phyloP scores from a whole-genome alignment of 1,284 basidiomycete species.

The Ustilago trichophora region DNA sequence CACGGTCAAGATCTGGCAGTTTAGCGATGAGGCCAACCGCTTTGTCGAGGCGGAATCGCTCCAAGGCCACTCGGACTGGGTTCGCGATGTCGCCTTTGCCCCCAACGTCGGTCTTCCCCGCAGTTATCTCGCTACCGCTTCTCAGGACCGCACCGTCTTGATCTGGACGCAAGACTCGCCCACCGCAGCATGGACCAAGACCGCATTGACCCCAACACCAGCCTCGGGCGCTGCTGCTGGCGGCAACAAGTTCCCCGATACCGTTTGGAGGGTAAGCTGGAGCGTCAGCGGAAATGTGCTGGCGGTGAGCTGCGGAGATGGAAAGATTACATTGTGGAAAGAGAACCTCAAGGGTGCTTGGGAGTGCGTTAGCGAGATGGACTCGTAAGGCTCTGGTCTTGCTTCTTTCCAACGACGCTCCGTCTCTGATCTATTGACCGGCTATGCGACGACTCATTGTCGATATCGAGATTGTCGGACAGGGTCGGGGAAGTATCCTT shows the following conservation, averaged over 20 bases:
- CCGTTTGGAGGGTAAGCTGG: conserved; percentile 96
- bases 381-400: conserved; percentile 10
- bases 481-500: neutral
- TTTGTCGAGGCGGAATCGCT: conserved; percentile 60
- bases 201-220: conserved; percentile 77
- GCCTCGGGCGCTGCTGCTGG: conserved; percentile 11
- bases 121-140: conserved; percentile 93
- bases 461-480: too few species aligned
- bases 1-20: conserved; percentile 93
- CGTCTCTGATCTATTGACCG: too few species aligned
- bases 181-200: conserved; percentile 83
- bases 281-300: conserved; percentile 94
- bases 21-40: conserved; percentile 67
- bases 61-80: conserved; percentile 86
- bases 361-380: conserved; percentile 79
- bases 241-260: conserved; percentile 60
- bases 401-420: neutral
- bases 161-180: conserved; percentile 91
- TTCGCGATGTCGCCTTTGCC: conserved; percentile 96
- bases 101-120: conserved; percentile 94
- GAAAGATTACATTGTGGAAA: conserved; percentile 98
- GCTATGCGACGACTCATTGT: too few species aligned
- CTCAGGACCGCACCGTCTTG: conserved; percentile 85
- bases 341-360: conserved; percentile 92
- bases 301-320: conserved; percentile 96